Evolutionary conservation across 495 filamentous ascomycete genomes (phyloP).

Genomic region (Bathelium albidoporum): DNA sequence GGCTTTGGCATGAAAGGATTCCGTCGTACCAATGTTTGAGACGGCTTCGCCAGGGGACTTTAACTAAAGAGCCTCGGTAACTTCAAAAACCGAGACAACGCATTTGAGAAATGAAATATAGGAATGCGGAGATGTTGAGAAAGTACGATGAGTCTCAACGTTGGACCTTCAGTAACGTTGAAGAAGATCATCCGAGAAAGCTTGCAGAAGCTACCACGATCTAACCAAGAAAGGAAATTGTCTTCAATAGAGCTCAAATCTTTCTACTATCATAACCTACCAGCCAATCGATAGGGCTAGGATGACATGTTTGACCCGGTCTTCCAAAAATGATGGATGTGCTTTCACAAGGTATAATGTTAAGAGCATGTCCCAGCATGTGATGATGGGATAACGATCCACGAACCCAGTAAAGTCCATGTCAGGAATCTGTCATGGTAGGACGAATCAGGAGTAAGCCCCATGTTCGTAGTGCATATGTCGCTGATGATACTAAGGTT

Average conservation of each 20-base stretch:
- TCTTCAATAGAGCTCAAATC: no score
- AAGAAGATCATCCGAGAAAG: neutral
- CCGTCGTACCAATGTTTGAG: neutral
- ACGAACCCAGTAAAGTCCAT: no score
- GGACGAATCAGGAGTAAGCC: no score
- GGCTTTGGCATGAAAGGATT: neutral
- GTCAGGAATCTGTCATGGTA: no score
- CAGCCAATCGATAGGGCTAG: neutral
- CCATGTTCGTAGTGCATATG: no score
- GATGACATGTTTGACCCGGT: neutral
- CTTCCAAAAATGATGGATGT: no score
- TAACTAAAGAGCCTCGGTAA: neutral
- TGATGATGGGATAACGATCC: no score
- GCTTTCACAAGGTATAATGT: no score
- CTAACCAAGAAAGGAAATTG: neutral
- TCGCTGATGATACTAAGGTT: no score
- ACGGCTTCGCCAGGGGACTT: neutral
- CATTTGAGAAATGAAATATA: neutral
- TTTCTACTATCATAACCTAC: neutral
- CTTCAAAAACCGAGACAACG: neutral
- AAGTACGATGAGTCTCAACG: neutral
- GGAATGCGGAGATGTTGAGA: neutral
- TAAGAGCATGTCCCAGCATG: no score
- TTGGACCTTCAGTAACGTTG: neutral
- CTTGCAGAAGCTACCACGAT: neutral